Evolutionary conservation across 2,329 filamentous ascomycete genomes (phyloP), one percentile per base, ranked within the genome.

Genomic region (Knoxdaviesia proteae): DNA sequence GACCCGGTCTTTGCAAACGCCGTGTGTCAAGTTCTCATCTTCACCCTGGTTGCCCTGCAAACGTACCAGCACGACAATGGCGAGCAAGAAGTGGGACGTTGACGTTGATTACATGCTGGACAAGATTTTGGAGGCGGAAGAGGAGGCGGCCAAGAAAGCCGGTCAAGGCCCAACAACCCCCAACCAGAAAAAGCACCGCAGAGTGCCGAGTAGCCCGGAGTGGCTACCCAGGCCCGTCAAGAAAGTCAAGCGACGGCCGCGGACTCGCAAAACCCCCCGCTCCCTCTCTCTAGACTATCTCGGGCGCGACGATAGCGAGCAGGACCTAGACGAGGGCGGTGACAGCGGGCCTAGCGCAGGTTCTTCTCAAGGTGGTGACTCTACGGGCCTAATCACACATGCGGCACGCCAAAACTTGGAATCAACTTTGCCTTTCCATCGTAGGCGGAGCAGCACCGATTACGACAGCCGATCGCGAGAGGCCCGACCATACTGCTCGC

Each of bases 11-110:
- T 10, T 29, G n/a, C 6, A 6, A 41, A 10, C 11, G 35, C 35
- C 37, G 34, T 42, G 29, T 8, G 39, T 10, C 39, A 44, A 32
- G 7, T 36, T 9, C 29, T 41, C 58, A n/a, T 52, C 53, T 42
- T 42, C 30, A 42, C 33, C 6, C 6, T 42, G 9, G 29, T 41
- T 31, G 33, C 39, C 32, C 32, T 41, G 6, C 20, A 31, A 7
- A 9, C 39, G 7, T n/a, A n/a, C 29, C 7, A 10, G 6, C 7
- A 41, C 8, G 7, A 41, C 35, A 32, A 41, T n/a, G 39, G 2
- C 7, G 39, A 41, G 7, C 6, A 34, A 41, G 6, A n/a, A 7
- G 10, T 41, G 32, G 39, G 9, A 8, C 6, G 39, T 9, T 8
- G 39, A 41, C 20, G 34, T 34, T 20, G 39, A 9, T 11, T 36